Conservation (phyloP, 495 filamentous ascomycete genomes). For the Aspergillus sparsus region DNA sequence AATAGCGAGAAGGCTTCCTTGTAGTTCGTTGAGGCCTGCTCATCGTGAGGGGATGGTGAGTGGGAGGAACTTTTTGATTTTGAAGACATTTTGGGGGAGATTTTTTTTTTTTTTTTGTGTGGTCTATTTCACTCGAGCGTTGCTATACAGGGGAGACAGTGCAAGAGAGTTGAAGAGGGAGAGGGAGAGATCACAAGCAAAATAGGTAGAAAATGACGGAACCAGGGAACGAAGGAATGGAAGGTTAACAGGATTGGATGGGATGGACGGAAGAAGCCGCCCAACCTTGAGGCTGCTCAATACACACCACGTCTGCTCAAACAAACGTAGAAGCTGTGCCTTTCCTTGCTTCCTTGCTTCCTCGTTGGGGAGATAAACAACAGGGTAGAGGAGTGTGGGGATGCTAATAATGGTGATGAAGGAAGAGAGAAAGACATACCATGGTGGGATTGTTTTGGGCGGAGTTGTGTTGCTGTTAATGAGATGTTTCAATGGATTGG, state of each 20-base stretch:
- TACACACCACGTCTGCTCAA: background rate
- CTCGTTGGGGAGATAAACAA: background rate
- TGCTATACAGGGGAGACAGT: conserved; percentile 9
- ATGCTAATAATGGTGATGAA: background rate
- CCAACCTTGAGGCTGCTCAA: background rate
- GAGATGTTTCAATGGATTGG: background rate
- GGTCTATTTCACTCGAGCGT: background rate
- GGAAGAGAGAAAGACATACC: background rate
- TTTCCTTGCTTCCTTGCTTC: background rate
- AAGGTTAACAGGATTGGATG: conserved; percentile 1
- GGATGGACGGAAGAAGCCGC: conserved; percentile 12
- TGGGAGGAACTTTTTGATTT: conserved; percentile 9
- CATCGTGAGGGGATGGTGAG: conserved; percentile 35
- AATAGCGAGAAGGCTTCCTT: conserved; percentile 99
- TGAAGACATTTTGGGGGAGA: conserved; percentile 21
- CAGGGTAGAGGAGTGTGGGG: background rate
- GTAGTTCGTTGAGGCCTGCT: conserved; percentile 98
- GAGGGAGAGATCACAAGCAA: conserved; percentile 1
- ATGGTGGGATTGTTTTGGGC: conserved; percentile 1
- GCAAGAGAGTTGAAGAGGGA: background rate
- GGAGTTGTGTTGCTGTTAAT: background rate
- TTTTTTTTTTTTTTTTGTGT: background rate
- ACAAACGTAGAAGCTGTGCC: background rate
- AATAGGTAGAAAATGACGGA: background rate
- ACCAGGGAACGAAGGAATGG: background rate